Evolutionary conservation across 1,139 yeast species (phyloP).

Genomic region (Kurtzmaniella quercitrusa): DNA sequence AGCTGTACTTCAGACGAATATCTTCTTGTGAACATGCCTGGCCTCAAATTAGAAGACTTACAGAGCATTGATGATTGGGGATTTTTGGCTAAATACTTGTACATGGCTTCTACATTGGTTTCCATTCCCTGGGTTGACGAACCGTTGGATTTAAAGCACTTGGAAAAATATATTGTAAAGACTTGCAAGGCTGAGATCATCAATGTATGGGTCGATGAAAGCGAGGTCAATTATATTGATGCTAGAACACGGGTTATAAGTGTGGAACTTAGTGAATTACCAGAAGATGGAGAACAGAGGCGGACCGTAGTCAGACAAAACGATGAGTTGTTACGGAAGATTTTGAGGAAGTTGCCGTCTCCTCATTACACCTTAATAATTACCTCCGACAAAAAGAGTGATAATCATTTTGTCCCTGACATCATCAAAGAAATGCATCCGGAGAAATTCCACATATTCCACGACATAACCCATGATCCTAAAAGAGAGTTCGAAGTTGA

Average conservation of each 20-base stretch:
- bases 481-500: conserved; percentile 49
- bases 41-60: conserved; percentile 57
- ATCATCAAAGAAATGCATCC: conserved; percentile 25
- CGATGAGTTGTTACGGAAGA: conserved; percentile 49
- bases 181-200: conserved; percentile 49
- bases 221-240: conserved; percentile 49
- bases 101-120: conserved; percentile 59
- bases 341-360: conserved; percentile 62
- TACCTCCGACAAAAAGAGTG: conserved; percentile 29
- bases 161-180: conserved; percentile 38
- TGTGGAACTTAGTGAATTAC: conserved; percentile 49
- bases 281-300: conserved; percentile 17
- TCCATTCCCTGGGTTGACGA: conserved; percentile 52
- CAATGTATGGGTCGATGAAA: conserved; percentile 38
- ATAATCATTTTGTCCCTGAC: conserved; percentile 30
- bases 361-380: conserved; percentile 56
- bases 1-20: conserved; percentile 70
- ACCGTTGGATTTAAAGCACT: conserved; percentile 42
- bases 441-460: conserved; percentile 36
- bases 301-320: conserved; percentile 24
- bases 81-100: conserved; percentile 49
- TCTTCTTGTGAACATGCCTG: conserved; percentile 67
- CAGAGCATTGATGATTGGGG: conserved; percentile 46
- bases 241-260: conserved; percentile 55
- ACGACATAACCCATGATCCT: conserved; percentile 43